A percentile compares a stretch with the other conserved stretches of the same genome.
These are phyloP conservation scores for Metschnikowia kunwiensis DNA, from an alignment of 805 yeast species.

Conservation along the genomic window DNA sequence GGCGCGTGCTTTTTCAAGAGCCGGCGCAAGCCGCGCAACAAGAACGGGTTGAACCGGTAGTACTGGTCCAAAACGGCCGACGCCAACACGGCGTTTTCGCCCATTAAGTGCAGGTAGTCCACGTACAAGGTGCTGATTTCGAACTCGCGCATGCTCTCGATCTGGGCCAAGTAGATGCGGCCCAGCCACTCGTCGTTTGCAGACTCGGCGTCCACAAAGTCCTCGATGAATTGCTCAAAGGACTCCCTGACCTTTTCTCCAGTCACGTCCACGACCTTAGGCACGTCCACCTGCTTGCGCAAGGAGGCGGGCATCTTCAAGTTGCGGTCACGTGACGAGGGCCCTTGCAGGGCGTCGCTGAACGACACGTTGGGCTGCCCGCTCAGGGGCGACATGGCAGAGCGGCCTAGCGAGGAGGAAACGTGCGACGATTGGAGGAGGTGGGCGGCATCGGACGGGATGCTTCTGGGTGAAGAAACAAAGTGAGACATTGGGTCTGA, in stretches of 20 bases:
- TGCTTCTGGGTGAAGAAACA: conserved; percentile 43
- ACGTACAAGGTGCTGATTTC: conserved; percentile 78
- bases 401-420: conserved; percentile 41
- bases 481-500: conserved; percentile 44
- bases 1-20: conserved; percentile 78
- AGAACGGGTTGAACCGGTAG: conserved; percentile 86
- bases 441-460: conserved; percentile 44
- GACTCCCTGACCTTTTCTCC: conserved; percentile 93
- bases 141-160: conserved; percentile 72
- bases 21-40: conserved; percentile 69
- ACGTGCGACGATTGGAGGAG: conserved; percentile 41
- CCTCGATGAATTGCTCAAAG: conserved; percentile 79
- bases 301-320: conserved; percentile 36
- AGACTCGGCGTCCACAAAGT: conserved; percentile 46
- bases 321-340: conserved; percentile 50
- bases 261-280: conserved; percentile 84
- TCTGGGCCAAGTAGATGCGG: conserved; percentile 69
- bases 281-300: conserved; percentile 42
- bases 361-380: conserved; percentile 21
- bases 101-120: conserved; percentile 75
- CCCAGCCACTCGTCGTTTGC: conserved; percentile 45
- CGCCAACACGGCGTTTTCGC: conserved; percentile 84
- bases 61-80: conserved; percentile 87
- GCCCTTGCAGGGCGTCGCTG: conserved; percentile 27
- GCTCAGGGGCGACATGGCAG: conserved; percentile 31